Base-by-base conservation (phyloP, 2,329 filamentous ascomycete genomes). In the Cercospora nicotianae region DNA sequence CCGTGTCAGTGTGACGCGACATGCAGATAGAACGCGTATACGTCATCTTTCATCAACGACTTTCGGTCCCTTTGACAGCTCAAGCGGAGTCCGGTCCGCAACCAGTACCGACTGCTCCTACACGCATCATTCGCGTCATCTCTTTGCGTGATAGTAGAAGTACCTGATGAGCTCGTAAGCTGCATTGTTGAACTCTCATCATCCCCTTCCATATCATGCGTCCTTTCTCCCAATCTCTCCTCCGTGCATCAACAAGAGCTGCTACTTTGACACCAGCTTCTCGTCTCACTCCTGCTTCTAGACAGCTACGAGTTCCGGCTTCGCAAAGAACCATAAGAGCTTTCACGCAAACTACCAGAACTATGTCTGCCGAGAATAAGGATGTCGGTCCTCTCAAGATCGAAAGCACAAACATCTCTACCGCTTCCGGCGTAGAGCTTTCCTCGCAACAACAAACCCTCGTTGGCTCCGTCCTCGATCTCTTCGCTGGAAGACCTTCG, bases 401-500 rank as follows among this genome's bases (percentile, higher is more conserved):
- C 69, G 83, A 86, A 73, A 86, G 83, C 75, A 86, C 81, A n/a
- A 78, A 83, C 73, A 81, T 89, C 74, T 81, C 84, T 57, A 83
- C 83, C 9, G 82, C 81, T 0, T 72, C 83, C 0, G 86, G 86
- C 12, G 82, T 89, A 13, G 76, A 81, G 0, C 80, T 89, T 13
- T 81, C 80, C 18, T 71, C 79, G 0, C 75, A 82, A 20, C 86
- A 89, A 73, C 84, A 84, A 68, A 81, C 86, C 0, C 67, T 89
- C 33, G 83, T 89, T 12, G 85, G 85, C 67, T 85, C 83, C 57
- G 81, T 90, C 13, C 81, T 90, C 26, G 87, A 90, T 74, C 83
- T 90, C 59, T 90, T 89, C 75, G 85, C 86, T 36, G 87, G 87
- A 57, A 82, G 84, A 18, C 86, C 87, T 0, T 86, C 86, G 1